These are phyloP conservation scores for Phaeosphaeria sp. DNA, from an alignment of 2,329 filamentous ascomycete species.

Conservation along the genomic window DNA sequence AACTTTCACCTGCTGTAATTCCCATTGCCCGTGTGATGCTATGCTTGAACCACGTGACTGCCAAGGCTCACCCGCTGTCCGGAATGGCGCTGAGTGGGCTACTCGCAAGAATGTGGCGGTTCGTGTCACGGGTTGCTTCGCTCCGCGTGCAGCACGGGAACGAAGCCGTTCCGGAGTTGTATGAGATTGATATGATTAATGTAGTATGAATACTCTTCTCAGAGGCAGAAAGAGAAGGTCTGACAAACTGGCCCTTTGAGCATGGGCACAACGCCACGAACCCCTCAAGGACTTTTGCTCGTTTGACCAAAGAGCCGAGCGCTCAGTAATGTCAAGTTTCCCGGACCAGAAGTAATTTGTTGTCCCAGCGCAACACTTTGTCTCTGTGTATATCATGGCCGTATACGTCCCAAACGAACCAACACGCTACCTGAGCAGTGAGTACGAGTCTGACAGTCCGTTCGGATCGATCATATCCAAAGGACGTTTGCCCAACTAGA, in stretches of 20 bases:
- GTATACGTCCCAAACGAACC: conserved; percentile 3
- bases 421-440: neutral
- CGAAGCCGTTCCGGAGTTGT: neutral
- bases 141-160: neutral
- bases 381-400: conserved; percentile 11
- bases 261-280: conserved; percentile 31
- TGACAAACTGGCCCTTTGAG: conserved; percentile 5
- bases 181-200: conserved; percentile 5
- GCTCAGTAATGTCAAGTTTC: conserved; percentile 7
- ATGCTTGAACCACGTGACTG: conserved; percentile 7
- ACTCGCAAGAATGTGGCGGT: conserved; percentile 2
- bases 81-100: neutral
- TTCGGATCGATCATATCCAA: neutral
- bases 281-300: conserved; percentile 26
- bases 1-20: neutral
- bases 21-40: too few relatives aligned
- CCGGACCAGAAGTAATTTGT: conserved; percentile 5
- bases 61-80: neutral
- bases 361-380: conserved; percentile 9
- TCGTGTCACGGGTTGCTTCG: neutral
- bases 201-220: conserved; percentile 2
- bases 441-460: neutral
- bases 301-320: conserved; percentile 31
- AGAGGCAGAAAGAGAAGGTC: conserved; percentile 1
- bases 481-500: conserved; percentile 57